Conservation (phyloP, 2,329 filamentous ascomycete species). For the Nothopassalora personata region DNA sequence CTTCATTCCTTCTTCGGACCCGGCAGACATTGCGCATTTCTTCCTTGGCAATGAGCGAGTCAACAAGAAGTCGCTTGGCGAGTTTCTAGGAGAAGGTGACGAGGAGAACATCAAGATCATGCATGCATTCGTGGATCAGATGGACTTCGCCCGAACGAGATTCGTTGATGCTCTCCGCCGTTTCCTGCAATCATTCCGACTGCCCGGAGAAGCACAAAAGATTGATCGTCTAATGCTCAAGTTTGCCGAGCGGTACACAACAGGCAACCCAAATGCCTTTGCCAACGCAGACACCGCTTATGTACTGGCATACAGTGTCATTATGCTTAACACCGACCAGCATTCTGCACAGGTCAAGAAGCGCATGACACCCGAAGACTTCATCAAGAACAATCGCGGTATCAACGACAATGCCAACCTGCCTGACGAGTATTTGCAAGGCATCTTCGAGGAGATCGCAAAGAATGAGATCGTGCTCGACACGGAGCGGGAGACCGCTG, state of each 20-base stretch:
- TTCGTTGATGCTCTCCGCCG: constrained; percentile 89
- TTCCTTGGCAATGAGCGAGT: constrained; percentile 74
- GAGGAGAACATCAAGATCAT: constrained; percentile 92
- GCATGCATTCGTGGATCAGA: constrained; percentile 93
- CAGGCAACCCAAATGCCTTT: constrained; percentile 92
- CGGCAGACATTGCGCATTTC: constrained; percentile 80
- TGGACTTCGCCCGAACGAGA: constrained; percentile 86
- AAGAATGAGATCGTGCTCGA: constrained; percentile 90
- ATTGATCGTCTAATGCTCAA: constrained; percentile 99
- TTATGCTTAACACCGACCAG: constrained; percentile 91
- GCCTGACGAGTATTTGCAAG: constrained; percentile 82
- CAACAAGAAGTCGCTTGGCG: constrained; percentile 87
- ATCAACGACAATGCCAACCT: constrained; percentile 96
- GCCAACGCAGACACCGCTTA: constrained; percentile 98
- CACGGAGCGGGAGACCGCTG: constrained; percentile 84
- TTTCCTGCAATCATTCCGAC: constrained; percentile 88
- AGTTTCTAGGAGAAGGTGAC: constrained; percentile 91
- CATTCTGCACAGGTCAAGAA: constrained; percentile 83
- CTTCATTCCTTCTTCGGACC: constrained; percentile 74
- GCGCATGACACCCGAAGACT: constrained; percentile 93
- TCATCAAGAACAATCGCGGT: constrained; percentile 97
- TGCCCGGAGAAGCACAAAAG: constrained; percentile 95
- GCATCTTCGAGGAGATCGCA: constrained; percentile 88
- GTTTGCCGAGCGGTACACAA: constrained; percentile 92
- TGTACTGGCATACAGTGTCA: constrained; percentile 91